Evolutionary conservation across 2,329 filamentous ascomycete genomes (phyloP), one percentile per base, ranked within the genome.

Genomic region (Ramularia endophylla): DNA sequence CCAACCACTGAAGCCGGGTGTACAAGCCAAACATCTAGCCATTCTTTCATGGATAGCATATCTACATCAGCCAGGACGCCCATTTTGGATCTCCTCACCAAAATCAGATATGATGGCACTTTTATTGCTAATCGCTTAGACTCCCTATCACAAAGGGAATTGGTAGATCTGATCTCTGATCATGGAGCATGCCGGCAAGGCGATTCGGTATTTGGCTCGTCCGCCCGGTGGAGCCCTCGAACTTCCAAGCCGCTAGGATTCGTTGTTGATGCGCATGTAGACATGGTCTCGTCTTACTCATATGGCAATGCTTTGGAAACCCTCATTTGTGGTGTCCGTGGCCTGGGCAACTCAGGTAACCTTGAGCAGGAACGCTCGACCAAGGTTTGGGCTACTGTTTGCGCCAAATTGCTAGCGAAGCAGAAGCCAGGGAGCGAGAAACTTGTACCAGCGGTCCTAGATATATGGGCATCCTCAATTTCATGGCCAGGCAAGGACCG

Each of bases 401-500:
- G 89, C 64, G 87, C 90, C 27, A 83, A 81, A 53, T 72, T 97
- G 50, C 85, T 97, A 41, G 78, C 80, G 34, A 80, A 87, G 48
- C 81, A 80, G 56, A 88, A 84, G 59, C 80, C 78, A 22, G 85
- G 80, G 40, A 81, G 83, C 51, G 85, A 92, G 59, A 81, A 85
- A 42, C 83, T 95, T 42, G 74, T 95, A 43, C 82, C 86, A 49
- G 83, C 85, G 35, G 80, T 95, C 25, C 74, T 98, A 37, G 89
- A 92, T 63, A 81, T 87, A 42, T 97, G 88, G 85, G 81, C 86
- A 38, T 75, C 80, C 41, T 85, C 89, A 75, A 81, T 86, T 48
- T 83, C 89, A 63, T 97, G 90, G 89, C 85, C 87, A 29, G 87
- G 87, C 43, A 88, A 84, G 56, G 79, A 83, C 52, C 92, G 88